phyloP scores from a whole-genome alignment of 371 early-diverging fungal species.

The Mortierella sp. region DNA sequence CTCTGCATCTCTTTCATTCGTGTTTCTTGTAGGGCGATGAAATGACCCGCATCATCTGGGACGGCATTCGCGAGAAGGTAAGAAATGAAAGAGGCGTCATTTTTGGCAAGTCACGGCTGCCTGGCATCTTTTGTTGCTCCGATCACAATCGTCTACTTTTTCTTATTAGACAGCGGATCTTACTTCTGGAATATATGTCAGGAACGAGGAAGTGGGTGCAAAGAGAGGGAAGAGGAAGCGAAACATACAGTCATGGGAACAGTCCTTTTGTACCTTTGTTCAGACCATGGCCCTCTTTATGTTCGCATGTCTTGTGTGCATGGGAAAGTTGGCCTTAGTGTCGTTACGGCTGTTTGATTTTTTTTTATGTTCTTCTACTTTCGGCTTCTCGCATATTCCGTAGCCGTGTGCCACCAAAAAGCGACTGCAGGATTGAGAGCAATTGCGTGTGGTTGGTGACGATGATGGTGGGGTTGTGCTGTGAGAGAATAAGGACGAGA shows the following conservation, averaged over 20 bases:
- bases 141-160: not conserved
- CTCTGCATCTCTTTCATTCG: not conserved
- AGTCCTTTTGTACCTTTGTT: not conserved
- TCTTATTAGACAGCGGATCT: conserved; percentile 1
- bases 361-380: not conserved
- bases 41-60: conserved; percentile 97
- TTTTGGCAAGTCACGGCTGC: conserved; percentile 20
- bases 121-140: not conserved
- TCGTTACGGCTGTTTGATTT: not conserved
- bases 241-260: not conserved
- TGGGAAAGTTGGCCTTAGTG: not conserved
- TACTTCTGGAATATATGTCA: not conserved
- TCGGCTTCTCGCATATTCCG: conserved; percentile 27
- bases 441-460: not conserved
- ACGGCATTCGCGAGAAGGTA: conserved; percentile 91
- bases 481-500: not conserved
- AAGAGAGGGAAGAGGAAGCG: not conserved
- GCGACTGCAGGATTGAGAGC: conserved; percentile 4
- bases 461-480: not conserved
- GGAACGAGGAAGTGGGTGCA: not conserved
- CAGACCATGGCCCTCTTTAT: no score
- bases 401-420: conserved; percentile 29
- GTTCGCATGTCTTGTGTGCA: not conserved
- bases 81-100: not conserved
- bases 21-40: conserved; percentile 80